These are phyloP conservation scores for Juncus inflexus DNA, from an alignment of 176 grass and related monocot genomes.

Conservation along the genomic window DNA sequence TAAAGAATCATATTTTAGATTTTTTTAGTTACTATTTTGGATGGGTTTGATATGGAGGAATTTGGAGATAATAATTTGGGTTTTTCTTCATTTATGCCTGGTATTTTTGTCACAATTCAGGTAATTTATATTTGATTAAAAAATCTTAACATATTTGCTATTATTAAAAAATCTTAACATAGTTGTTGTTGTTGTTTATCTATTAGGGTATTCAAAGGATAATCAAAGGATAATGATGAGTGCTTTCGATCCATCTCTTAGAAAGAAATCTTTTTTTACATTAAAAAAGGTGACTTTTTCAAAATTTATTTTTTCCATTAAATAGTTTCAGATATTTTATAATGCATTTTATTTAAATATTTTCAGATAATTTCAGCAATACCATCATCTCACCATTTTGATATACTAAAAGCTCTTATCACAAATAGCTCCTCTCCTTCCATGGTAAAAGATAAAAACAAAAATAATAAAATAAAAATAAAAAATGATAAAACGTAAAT, in stretches of 20 bases:
- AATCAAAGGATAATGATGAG: constrained; percentile 74
- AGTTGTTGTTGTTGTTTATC: constrained; percentile 24
- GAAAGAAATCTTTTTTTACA: constrained; percentile 70
- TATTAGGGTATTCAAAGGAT: constrained; percentile 68
- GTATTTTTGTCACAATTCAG: no score
- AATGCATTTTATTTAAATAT: constrained; percentile 20
- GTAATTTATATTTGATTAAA: no score
- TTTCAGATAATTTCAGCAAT: constrained; percentile 66
- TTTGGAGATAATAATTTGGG: no score
- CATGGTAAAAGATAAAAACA: constrained; percentile 42
- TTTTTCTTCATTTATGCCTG: no score
- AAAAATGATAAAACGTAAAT: constrained; percentile 20
- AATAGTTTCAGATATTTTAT: not conserved
- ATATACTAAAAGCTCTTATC: constrained; percentile 62
- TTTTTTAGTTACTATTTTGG: not conserved
- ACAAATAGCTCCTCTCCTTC: constrained; percentile 56
- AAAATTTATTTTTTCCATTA: constrained; percentile 3
- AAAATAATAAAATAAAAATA: constrained; percentile 20
- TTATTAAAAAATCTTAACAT: no score
- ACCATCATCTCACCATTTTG: constrained; percentile 60
- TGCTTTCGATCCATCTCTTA: constrained; percentile 44
- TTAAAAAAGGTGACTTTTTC: constrained; percentile 49
- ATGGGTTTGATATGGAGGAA: no score
- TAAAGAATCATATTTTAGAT: no score
- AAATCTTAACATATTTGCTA: constrained; percentile 50